Percentiles rank a stretch among this genome's conserved stretches.
Evolutionary conservation across 306 rosid genomes (phyloP).

Genomic region (Sphenostylis stenocarpa): DNA sequence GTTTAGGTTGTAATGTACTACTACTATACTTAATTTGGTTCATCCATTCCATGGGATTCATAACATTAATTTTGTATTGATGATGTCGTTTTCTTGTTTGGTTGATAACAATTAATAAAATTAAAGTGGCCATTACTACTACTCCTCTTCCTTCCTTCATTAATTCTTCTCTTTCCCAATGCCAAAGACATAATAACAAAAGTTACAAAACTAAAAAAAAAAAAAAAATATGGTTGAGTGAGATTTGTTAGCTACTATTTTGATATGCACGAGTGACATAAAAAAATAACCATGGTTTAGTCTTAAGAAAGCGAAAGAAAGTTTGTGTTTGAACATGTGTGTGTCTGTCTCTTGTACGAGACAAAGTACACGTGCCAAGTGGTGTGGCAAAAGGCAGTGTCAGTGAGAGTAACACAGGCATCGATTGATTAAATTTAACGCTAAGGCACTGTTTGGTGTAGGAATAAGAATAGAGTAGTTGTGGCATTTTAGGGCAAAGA

Average conservation of each 20-base stretch:
- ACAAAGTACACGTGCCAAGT: too few relatives aligned
- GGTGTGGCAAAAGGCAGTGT: too few relatives aligned
- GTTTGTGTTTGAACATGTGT: too few relatives aligned
- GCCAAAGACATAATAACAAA: background rate
- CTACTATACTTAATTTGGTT: background rate
- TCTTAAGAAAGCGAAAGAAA: too few relatives aligned
- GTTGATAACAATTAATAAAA: conserved; percentile 2
- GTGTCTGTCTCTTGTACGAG: too few relatives aligned
- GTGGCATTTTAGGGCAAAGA: background rate
- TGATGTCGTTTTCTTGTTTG: conserved; percentile 13
- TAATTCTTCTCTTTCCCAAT: background rate
- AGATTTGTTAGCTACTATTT: conserved; percentile 4
- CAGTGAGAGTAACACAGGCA: background rate
- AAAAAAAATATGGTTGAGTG: background rate
- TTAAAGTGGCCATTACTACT: background rate
- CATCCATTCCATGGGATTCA: background rate
- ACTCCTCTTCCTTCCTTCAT: background rate
- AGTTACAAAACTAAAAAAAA: background rate
- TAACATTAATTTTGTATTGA: conserved; percentile 13
- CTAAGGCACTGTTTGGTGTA: background rate
- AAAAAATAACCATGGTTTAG: background rate
- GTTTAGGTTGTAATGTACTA: background rate
- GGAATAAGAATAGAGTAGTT: background rate
- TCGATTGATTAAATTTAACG: background rate
- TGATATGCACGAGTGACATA: background rate